Evolutionary conservation across 805 yeast genomes (phyloP).

Genomic region (Wickerhamomyces pijperi): DNA sequence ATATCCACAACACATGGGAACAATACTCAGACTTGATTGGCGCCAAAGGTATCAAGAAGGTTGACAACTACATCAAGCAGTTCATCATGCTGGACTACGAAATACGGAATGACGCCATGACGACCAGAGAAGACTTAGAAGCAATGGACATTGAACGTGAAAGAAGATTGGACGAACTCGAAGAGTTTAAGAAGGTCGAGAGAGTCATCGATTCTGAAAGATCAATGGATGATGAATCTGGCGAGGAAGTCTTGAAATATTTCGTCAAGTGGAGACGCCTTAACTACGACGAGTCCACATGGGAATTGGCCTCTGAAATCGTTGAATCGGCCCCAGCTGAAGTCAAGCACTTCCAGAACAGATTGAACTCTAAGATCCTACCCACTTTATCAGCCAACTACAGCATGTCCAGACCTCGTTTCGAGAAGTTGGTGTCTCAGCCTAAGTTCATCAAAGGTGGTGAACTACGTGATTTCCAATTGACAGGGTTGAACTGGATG

Average conservation of each 20-base stretch:
- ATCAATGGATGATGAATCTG: constrained; percentile 38
- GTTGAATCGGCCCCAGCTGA: constrained; percentile 76
- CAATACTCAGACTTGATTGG: constrained; percentile 34
- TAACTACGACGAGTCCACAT: constrained; percentile 90
- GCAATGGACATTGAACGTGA: constrained; percentile 88
- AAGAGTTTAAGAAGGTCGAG: constrained; percentile 79
- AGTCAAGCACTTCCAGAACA: constrained; percentile 71
- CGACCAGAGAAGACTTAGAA: constrained; percentile 87
- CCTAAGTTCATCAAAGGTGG: constrained; percentile 88
- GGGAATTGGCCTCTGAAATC: constrained; percentile 89
- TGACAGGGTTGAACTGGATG: constrained; percentile 99
- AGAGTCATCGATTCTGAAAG: constrained; percentile 84
- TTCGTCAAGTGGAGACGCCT: constrained; percentile 89
- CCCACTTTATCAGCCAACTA: constrained; percentile 76
- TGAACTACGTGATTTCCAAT: constrained; percentile 89
- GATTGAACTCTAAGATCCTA: constrained; percentile 73
- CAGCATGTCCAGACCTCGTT: constrained; percentile 67
- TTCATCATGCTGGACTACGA: constrained; percentile 63
- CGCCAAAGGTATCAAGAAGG: constrained; percentile 67
- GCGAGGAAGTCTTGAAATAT: constrained; percentile 62
- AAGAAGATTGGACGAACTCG: constrained; percentile 70
- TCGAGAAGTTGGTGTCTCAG: constrained; percentile 77
- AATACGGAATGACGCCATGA: constrained; percentile 65
- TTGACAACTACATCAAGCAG: constrained; percentile 84
- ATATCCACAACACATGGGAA: constrained; percentile 94